These are phyloP conservation scores for Eucalyptus albens DNA, from an alignment of 345 rosid genomes.

Conservation along the genomic window DNA sequence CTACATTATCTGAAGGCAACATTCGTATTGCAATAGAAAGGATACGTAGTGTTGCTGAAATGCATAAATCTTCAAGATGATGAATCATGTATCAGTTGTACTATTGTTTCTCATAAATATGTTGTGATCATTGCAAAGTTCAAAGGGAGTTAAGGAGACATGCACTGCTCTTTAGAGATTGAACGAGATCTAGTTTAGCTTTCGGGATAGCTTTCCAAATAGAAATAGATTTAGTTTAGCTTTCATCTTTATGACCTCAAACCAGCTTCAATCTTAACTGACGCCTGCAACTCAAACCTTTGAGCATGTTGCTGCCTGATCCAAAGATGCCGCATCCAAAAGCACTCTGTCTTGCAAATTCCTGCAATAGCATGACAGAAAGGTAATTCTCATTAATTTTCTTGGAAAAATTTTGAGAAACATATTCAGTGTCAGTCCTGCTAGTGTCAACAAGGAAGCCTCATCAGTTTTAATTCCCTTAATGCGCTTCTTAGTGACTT, in stretches of 20 bases:
- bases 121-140: not conserved
- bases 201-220: not conserved
- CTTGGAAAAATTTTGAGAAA: not conserved
- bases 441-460: not conserved
- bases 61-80: constrained; percentile 22
- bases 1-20: constrained; percentile 49
- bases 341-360: constrained; percentile 23
- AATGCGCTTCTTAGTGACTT: not conserved
- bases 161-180: not conserved
- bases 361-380: constrained; percentile 39
- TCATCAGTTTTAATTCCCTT: not conserved
- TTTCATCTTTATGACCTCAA: not conserved
- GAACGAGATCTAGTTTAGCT: not conserved
- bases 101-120: not conserved
- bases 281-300: constrained; percentile 36
- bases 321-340: constrained; percentile 44
- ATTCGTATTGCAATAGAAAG: constrained; percentile 50
- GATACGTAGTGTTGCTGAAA: constrained; percentile 37
- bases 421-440: not conserved
- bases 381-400: not conserved
- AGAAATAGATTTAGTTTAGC: not conserved
- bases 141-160: not conserved
- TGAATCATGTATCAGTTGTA: not conserved
- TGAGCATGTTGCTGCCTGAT: constrained; percentile 34
- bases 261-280: constrained; percentile 36